Base-by-base conservation (phyloP, 23 red algal genomes). In the Agarophyton chilense region DNA sequence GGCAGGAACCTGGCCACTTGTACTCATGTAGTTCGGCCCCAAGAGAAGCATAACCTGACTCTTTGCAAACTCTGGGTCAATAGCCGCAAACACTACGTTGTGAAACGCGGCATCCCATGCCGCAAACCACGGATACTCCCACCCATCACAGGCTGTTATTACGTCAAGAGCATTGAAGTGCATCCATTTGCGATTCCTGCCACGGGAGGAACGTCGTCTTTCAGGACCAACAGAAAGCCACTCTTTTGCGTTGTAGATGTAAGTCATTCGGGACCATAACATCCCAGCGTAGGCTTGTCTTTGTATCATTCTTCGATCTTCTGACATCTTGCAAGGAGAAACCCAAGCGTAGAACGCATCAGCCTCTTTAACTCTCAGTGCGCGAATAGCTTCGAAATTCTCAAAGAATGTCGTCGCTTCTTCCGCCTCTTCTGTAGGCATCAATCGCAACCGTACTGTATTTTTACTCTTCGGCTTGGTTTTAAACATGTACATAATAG, bases 171-270 rank as follows among this genome's bases (percentile, higher is more conserved):
- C 55, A 25, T 58, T 58, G 22, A 58, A 58, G 29, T 58, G 55
- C 29, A 25, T 58, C 55, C 55, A 58, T 17, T 25, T 58, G 22
- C 55, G 55, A 58, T 58, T 58, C 55, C 55, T 58, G 14, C 55
- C 55, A 28, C 22, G 22, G 55, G n/a, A 9, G 55, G 55, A 58
- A 58, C 55, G 55, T 58, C 55, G 55, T 28, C 55, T 58, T 58
- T 58, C 55, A 29, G 55, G 55, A 58, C 55, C 55, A 28, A 58
- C 55, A 10, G 55, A 58, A 58, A 58, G 55, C 55, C 55, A 58
- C 55, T 58, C 55, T 17, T 58, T 58, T 2, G 55, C 11, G 22
- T 58, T 58, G 11, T 58, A 58, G 55, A 58, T 58, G 22, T 58
- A 58, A 21, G 55, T 58, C 55, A 58, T 58, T 28, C 55, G 55